Base-by-base conservation (phyloP, 345 rosid species). In the Diplotaxis tenuifolia region DNA sequence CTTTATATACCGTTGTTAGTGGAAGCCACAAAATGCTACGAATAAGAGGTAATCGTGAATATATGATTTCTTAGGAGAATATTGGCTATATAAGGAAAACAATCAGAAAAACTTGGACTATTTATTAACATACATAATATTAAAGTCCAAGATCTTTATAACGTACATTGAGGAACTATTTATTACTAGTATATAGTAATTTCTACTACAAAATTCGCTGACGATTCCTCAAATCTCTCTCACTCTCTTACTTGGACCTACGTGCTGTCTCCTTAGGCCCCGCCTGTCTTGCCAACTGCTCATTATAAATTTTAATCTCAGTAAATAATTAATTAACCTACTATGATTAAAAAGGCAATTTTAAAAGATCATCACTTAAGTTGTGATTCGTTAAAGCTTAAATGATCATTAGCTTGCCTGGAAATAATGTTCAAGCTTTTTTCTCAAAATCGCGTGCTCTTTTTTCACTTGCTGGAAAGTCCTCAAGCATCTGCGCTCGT, bases 361-460 rank as follows among this genome's bases (percentile, higher is more conserved):
- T 2, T 21, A 25, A 34, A 9, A 15, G 55, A 50, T 50, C 55
- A 50, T 67, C 69, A 61, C 20, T 65, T 45, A 19, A 23, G 10
- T 53, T 20, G 21, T 62, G 21, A 38, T 38, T 19, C 7, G 18
- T 31, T 28, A 56, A n/a, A 69, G 54, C 28, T 34, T 50, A 19
- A 47, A 5, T 68, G 47, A 63, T 15, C 12, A 34, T 47, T 65
- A 3, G 32, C 75, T 73, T 68, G 78, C 98, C 98, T 90, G 96
- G 74, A 90, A 93, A 71, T 93, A 93, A 73, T 89, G 70, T 83
- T 88, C 97, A 71, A 93, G 91, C 75, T 87, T 93, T 89, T 68
- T 89, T 77, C 68, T 87, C 71, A 93, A 81, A 1, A 89, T 81
- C 70, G 96, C 73, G 71, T 93, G 85, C 79, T 93, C 98, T 74